A percentile compares a stretch with the other conserved stretches of the same genome.
Evolutionary conservation across 306 rosid species (phyloP).

Genomic region (Lupinus albus): DNA sequence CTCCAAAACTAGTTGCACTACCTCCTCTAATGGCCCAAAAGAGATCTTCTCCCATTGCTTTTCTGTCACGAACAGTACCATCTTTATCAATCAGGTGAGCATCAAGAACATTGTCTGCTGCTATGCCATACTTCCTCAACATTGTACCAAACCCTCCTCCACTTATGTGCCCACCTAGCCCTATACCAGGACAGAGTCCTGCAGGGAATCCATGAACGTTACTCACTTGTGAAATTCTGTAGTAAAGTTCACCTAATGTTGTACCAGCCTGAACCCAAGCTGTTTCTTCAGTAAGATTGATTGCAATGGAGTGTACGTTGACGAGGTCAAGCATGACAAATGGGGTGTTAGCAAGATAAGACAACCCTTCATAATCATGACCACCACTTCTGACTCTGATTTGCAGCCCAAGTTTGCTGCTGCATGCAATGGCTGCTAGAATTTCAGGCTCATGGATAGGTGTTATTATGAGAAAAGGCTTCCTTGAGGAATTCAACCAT

Average conservation of each 20-base stretch:
- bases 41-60: conserved; percentile 8
- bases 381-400: conserved; percentile 10
- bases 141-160: no score
- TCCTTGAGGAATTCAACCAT: no score
- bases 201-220: conserved; percentile 50
- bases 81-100: conserved; percentile 59
- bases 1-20: conserved; percentile 70
- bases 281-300: conserved; percentile 30
- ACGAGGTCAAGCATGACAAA: conserved; percentile 63
- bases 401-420: no score
- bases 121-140: conserved; percentile 62
- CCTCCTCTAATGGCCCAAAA: conserved; percentile 83
- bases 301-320: conserved; percentile 38
- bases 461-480: no score
- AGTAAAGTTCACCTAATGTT: conserved; percentile 28
- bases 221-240: conserved; percentile 30
- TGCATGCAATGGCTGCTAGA: no score
- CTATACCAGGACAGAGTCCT: conserved; percentile 56
- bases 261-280: conserved; percentile 46
- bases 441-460: no score
- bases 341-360: conserved; percentile 47
- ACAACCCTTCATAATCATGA: conserved; percentile 37
- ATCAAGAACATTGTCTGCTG: conserved; percentile 62
- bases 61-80: conserved; percentile 59
- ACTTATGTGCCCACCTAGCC: no score